These are phyloP conservation scores for Tausonia pullulans DNA, from an alignment of 1,284 basidiomycete genomes.

Conservation along the genomic window DNA sequence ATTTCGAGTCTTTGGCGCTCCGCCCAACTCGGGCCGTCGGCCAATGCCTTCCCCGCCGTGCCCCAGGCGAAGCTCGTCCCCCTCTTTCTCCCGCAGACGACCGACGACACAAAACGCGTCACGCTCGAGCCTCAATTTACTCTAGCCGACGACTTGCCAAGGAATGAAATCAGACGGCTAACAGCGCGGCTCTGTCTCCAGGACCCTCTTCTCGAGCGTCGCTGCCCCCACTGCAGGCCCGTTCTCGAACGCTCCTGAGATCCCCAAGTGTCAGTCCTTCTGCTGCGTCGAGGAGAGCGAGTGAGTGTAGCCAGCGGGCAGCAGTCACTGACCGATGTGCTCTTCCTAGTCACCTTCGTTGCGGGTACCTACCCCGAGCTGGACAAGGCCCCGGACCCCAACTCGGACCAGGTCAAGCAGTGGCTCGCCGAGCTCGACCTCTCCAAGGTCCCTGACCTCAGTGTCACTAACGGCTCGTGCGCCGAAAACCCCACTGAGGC, in stretches of 20 bases:
- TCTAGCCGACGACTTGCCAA: too few relatives aligned
- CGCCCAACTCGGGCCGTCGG: too few relatives aligned
- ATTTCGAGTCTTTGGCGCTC: too few relatives aligned
- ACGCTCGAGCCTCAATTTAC: too few relatives aligned
- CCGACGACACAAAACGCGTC: too few relatives aligned
- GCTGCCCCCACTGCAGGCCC: conserved; percentile 53
- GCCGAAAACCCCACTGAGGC: conserved; percentile 49
- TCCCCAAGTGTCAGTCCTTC: conserved; percentile 49
- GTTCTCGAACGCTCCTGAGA: conserved; percentile 48
- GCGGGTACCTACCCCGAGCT: conserved; percentile 50
- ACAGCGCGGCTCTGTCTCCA: background rate
- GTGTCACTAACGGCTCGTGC: conserved; percentile 34
- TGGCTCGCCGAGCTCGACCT: conserved; percentile 11
- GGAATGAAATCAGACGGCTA: too few relatives aligned
- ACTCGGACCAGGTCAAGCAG: conserved; percentile 51
- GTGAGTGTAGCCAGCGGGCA: too few relatives aligned
- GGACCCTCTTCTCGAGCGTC: conserved; percentile 47
- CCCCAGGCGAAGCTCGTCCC: background rate
- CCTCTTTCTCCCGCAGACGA: background rate
- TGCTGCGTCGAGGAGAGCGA: too few relatives aligned
- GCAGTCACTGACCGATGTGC: background rate
- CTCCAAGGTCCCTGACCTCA: conserved; percentile 16
- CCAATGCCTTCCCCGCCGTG: too few relatives aligned
- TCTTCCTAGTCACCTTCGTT: conserved; percentile 42
- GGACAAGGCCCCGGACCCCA: conserved; percentile 53